Evolutionary conservation across 805 yeast genomes (phyloP), one percentile per base, ranked within the genome.

Genomic region (Starmerella khaoyaiensis): DNA sequence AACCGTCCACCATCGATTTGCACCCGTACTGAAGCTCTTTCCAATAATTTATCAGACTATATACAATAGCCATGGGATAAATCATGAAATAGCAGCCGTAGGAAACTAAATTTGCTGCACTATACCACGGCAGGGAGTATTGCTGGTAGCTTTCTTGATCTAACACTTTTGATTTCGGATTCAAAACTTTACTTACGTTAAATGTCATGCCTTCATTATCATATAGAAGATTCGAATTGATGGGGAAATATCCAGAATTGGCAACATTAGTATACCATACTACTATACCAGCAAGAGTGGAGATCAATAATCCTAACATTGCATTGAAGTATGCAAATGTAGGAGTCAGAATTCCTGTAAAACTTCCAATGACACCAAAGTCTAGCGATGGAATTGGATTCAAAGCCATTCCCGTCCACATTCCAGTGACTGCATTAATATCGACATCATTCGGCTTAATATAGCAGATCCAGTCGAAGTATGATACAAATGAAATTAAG

Each of bases 101-200:
- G 16, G 64, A 51, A 10, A 72, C 69, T 42, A 74, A 55, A 51
- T 70, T 69, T 1, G 74, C 79, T 7, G 82, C 80, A 24, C 71
- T 53, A 50, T 72, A 74, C 54, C 67, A 77, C 5, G 83, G 82
- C 4, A 81, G 79, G 1, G 82, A 76, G 57, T 77, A 76, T 6
- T 56, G 52, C 47, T 69, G 56, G 56, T 76, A 76, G 10, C 61
- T 71, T 5, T 53, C 55, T 36, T 58, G 56, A 48, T 68, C 62
- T 44, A 76, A 30, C 14, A 52, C 46, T 14, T 27, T 14, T 3
- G 76, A 38, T 56, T 60, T 31, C 48, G 52, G 73, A 71, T 72
- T 56, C 30, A 70, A 50, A 8, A 71, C 63, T 36, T 61, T 55
- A 25, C 63, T 57, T 12, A 71, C 64, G 22, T 65, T 56, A 52